Evolutionary conservation across 768 basidiomycete genomes (phyloP).

Genomic region (Pleurotus sapidus): DNA sequence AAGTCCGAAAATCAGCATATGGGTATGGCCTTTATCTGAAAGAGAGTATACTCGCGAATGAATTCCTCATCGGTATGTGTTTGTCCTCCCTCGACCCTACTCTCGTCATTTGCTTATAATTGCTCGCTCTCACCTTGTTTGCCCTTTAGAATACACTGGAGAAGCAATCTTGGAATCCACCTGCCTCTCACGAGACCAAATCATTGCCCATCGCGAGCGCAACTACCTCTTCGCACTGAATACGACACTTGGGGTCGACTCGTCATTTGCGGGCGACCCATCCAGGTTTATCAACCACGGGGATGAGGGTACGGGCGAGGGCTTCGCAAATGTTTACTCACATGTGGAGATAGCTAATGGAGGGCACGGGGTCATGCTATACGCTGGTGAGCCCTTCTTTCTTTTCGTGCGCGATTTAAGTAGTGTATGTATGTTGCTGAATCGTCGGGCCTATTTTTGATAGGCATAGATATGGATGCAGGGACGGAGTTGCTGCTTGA

Average conservation of each 20-base stretch:
- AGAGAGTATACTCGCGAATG: conserved; percentile 39
- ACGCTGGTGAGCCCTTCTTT: conserved; percentile 34
- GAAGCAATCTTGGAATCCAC: conserved; percentile 54
- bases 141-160: conserved; percentile 58
- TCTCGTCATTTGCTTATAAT: too few relatives aligned
- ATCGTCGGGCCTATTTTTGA: neutral
- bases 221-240: conserved; percentile 68
- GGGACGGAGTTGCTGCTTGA: conserved; percentile 55
- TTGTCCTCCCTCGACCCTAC: neutral
- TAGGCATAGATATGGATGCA: conserved; percentile 35
- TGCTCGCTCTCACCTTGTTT: neutral
- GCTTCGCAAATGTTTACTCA: neutral
- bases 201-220: conserved; percentile 38
- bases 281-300: conserved; percentile 69
- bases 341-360: conserved; percentile 49
- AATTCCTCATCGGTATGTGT: conserved; percentile 45
- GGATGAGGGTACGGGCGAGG: conserved; percentile 29
- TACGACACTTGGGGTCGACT: conserved; percentile 44
- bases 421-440: neutral
- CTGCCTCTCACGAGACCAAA: conserved; percentile 44
- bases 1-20: conserved; percentile 37
- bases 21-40: conserved; percentile 54
- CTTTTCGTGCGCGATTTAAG: neutral
- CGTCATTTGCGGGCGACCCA: conserved; percentile 53
- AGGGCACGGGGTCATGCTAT: conserved; percentile 68